Evolutionary conservation across 2,329 filamentous ascomycete species (phyloP).

Genomic region (Pseudocercospora fuligena): DNA sequence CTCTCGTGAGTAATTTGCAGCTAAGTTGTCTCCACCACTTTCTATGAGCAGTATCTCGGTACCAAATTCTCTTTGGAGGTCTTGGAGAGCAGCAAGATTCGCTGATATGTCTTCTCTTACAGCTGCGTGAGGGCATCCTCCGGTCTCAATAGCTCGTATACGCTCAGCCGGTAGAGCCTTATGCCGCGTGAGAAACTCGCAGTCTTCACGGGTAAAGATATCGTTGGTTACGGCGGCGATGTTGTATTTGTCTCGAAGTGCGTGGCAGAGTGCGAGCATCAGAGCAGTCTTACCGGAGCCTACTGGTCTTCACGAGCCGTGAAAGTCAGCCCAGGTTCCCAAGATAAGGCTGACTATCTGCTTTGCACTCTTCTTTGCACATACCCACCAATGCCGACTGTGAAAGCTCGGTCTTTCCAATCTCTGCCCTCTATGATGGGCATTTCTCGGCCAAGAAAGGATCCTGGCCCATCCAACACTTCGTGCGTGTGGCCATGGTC

Average conservation of each 20-base stretch:
- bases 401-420: conserved; percentile 90
- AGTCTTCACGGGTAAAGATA: conserved; percentile 97
- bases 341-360: not conserved
- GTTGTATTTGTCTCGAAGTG: conserved; percentile 78
- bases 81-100: conserved; percentile 90
- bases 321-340: not conserved
- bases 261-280: conserved; percentile 90
- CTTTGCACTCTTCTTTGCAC: conserved; percentile 33
- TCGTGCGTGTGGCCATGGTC: conserved; percentile 96
- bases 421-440: conserved; percentile 86
- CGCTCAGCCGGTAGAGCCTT: conserved; percentile 79
- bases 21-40: conserved; percentile 92
- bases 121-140: conserved; percentile 94
- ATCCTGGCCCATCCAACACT: conserved; percentile 91
- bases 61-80: conserved; percentile 78
- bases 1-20: conserved; percentile 94
- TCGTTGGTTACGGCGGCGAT: conserved; percentile 98
- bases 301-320: conserved; percentile 68
- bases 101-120: conserved; percentile 95
- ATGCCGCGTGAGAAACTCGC: conserved; percentile 92
- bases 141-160: conserved; percentile 96
- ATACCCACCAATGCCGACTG: conserved; percentile 96
- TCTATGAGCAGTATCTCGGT: conserved; percentile 92
- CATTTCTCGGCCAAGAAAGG: conserved; percentile 88
- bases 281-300: conserved; percentile 96